Base-by-base conservation (phyloP, 257 asterid species). In the Primulina huaijiensis region DNA sequence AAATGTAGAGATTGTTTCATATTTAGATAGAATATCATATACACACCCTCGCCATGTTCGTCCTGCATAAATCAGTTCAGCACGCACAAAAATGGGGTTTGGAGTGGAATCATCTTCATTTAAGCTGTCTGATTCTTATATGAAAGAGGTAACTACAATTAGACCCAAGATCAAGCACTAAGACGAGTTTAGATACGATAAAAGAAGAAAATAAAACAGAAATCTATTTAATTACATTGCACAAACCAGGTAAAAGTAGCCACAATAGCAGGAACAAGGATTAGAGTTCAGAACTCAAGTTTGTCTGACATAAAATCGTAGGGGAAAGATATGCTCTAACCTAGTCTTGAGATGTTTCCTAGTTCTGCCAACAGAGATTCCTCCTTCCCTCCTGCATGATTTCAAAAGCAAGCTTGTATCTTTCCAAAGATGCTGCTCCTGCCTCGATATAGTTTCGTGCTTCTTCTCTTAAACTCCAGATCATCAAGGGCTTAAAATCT, bases 401-500 rank as follows among this genome's bases (percentile, higher is more conserved):
- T 83, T 93, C 99, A 23, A 93, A 93, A 0, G 99, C 99, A 25
- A 89, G 86, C 74, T 89, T 93, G 76, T 85, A 85, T 74, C 95
- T 82, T 53, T 90, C 97, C 70, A 87, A 77, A 9, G 96, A 88
- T 4, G 85, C 77, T 2, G 96, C 85, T 11, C 95, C 97, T 9
- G 96, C 94, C 73, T 93, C 94, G 3, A 93, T 80, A 64, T 78
- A 92, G 69, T 86, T 87, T 57, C 75, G 76, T 6, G 98, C 88
- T 84, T 93, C 98, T 79, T 93, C 96, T 37, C 98, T 79, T 70
- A 93, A 78, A 80, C 96, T 88, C 97, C 98, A 93, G 75, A 79
- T 0, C 97, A 93, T 90, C 86, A 90, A 74, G 7, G 94, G 86
- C 84, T 81, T 89, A 37, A 78, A 79, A 77, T 93, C 94, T 69